A percentile compares a stretch with the other conserved stretches of the same genome.
These are phyloP conservation scores for Amphibolis antarctica DNA, from an alignment of 106 monocot genomes.

Conservation along the genomic window DNA sequence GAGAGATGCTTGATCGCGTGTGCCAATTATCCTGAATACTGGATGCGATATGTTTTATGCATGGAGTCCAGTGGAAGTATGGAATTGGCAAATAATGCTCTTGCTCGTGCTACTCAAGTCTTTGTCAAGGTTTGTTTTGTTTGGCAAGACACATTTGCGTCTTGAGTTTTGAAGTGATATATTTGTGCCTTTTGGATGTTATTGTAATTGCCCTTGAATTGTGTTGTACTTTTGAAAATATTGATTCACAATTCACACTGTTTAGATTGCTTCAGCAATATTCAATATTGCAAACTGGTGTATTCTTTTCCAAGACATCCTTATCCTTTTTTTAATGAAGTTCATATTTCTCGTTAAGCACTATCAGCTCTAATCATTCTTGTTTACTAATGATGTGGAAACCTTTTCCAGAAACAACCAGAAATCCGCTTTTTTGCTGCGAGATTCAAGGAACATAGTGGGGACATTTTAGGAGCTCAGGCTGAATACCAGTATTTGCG, in stretches of 20 bases:
- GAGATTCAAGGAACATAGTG: constrained; percentile 76
- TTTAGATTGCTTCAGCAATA: too few species aligned
- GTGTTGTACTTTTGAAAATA: too few species aligned
- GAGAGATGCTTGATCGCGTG: constrained; percentile 96
- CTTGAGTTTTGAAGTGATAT: too few species aligned
- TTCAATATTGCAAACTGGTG: background rate
- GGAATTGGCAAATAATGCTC: constrained; percentile 96
- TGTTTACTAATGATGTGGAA: background rate
- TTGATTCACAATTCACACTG: too few species aligned
- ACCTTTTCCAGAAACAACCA: constrained; percentile 63
- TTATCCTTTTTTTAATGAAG: background rate
- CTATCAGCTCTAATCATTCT: background rate
- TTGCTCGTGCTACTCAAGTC: constrained; percentile 90
- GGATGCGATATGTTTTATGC: constrained; percentile 87
- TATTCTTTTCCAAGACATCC: background rate
- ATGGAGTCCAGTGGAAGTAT: constrained; percentile 85
- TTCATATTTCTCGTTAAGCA: background rate
- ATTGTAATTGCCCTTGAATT: too few species aligned
- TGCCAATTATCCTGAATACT: constrained; percentile 93
- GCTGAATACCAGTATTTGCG: constrained; percentile 61
- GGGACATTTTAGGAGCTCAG: constrained; percentile 70
- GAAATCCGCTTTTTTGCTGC: constrained; percentile 95
- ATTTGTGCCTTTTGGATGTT: too few species aligned
- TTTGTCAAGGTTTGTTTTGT: constrained; percentile 82
- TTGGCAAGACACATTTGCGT: background rate